phyloP scores from a whole-genome alignment of 192 early-diverging fungal genomes.

The Chytriomyces sp. region DNA sequence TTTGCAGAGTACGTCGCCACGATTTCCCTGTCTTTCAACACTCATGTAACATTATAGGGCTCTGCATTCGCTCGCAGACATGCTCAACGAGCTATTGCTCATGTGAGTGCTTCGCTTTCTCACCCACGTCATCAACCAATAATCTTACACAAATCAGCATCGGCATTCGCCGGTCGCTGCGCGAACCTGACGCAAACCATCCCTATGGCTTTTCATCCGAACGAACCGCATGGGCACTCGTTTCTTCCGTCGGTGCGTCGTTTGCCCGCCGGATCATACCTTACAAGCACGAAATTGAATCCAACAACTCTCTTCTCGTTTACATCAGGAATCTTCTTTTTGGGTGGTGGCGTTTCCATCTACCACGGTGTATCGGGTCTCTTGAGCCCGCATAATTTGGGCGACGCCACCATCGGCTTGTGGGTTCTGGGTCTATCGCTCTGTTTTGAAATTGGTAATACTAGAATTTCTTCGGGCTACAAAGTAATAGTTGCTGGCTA shows the following conservation, averaged over 20 bases:
- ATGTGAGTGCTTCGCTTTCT: not conserved
- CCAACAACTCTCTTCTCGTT: not conserved
- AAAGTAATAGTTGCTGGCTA: not conserved
- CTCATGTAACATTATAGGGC: constrained; percentile 39
- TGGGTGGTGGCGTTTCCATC: constrained; percentile 58
- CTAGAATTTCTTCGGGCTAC: not conserved
- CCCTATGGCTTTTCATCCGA: constrained; percentile 61
- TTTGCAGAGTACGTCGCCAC: constrained; percentile 51
- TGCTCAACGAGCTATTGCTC: constrained; percentile 20
- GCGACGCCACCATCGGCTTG: constrained; percentile 44
- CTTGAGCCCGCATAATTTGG: constrained; percentile 38
- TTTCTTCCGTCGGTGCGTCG: constrained; percentile 43
- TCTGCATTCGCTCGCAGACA: constrained; percentile 52
- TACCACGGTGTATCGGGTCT: constrained; percentile 59
- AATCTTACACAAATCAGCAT: constrained; percentile 21
- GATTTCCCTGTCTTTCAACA: not conserved
- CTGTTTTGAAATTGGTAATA: constrained; percentile 49
- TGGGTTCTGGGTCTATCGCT: constrained; percentile 49
- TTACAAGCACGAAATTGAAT: not conserved
- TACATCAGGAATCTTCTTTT: constrained; percentile 49
- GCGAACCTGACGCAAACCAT: constrained; percentile 50
- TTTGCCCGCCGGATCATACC: not conserved
- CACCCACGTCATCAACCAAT: not conserved
- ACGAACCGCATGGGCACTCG: constrained; percentile 61
- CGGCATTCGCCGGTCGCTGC: constrained; percentile 50